These are phyloP conservation scores for Paratinospora sagittata DNA, from an alignment of 164 flowering plant species.

Conservation along the genomic window DNA sequence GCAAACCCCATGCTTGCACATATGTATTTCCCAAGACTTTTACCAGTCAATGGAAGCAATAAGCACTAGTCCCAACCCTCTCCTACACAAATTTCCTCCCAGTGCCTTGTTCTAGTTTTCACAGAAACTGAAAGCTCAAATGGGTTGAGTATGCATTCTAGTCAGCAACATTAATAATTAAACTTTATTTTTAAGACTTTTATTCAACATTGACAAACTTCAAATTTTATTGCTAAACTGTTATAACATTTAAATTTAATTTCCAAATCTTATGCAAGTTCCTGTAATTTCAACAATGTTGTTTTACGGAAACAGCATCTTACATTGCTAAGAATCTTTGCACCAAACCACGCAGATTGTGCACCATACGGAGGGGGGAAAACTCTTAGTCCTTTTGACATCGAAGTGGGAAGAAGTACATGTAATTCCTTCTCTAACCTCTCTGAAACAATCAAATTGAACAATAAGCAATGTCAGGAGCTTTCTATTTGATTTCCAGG, in stretches of 20 bases:
- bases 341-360: conserved; percentile 89
- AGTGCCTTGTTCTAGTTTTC: not conserved
- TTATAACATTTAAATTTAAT: not conserved
- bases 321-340: conserved; percentile 80
- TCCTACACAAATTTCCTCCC: not conserved
- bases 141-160: not conserved
- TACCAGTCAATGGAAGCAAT: too few species aligned
- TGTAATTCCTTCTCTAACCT: conserved; percentile 80
- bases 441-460: conserved; percentile 34
- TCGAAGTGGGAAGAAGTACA: conserved; percentile 36
- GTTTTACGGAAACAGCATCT: conserved; percentile 18
- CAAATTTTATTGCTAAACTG: not conserved
- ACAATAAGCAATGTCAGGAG: not conserved
- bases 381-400: conserved; percentile 59
- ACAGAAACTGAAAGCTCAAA: not conserved
- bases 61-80: not conserved
- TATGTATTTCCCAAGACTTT: too few species aligned
- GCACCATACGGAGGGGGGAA: conserved; percentile 77
- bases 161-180: not conserved
- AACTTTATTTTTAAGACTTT: not conserved
- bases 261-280: not conserved
- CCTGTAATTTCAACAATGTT: not conserved
- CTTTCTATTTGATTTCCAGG: not conserved
- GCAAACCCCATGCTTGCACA: too few species aligned
- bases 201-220: not conserved